phyloP scores from a whole-genome alignment of 2,329 filamentous ascomycete genomes.

The Fonsecaea monophora region DNA sequence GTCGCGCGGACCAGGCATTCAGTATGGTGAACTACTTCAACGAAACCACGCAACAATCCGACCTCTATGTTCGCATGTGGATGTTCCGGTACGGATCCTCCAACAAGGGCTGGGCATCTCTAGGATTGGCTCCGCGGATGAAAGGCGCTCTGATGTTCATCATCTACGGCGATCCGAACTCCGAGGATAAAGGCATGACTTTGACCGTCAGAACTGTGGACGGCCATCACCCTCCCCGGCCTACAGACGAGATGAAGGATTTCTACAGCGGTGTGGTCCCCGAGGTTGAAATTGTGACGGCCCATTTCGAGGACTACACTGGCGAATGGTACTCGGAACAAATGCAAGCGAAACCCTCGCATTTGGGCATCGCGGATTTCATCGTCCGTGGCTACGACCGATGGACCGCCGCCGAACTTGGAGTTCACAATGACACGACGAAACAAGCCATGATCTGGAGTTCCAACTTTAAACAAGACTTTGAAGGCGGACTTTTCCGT shows the following conservation, averaged over 20 bases:
- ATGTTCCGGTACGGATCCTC: constrained; percentile 37
- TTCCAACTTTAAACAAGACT: constrained; percentile 40
- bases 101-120: constrained; percentile 38
- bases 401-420: constrained; percentile 31
- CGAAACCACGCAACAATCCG: constrained; percentile 36
- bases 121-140: constrained; percentile 39
- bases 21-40: constrained; percentile 40
- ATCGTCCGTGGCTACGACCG: constrained; percentile 36
- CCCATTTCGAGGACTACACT: constrained; percentile 36
- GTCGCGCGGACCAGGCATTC: constrained; percentile 37
- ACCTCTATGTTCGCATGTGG: constrained; percentile 39
- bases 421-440: constrained; percentile 31
- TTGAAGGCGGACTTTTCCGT: no score
- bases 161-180: constrained; percentile 39
- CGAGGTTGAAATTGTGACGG: constrained; percentile 34
- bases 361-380: constrained; percentile 38
- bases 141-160: constrained; percentile 41
- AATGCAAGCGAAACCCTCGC: constrained; percentile 35
- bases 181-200: constrained; percentile 28
- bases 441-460: constrained; percentile 41
- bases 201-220: constrained; percentile 38
- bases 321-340: constrained; percentile 35
- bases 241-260: constrained; percentile 30
- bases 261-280: constrained; percentile 33
- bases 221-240: constrained; percentile 39